phyloP scores from a whole-genome alignment of 75 land plant species.

The Cunninghamia lanceolata region DNA sequence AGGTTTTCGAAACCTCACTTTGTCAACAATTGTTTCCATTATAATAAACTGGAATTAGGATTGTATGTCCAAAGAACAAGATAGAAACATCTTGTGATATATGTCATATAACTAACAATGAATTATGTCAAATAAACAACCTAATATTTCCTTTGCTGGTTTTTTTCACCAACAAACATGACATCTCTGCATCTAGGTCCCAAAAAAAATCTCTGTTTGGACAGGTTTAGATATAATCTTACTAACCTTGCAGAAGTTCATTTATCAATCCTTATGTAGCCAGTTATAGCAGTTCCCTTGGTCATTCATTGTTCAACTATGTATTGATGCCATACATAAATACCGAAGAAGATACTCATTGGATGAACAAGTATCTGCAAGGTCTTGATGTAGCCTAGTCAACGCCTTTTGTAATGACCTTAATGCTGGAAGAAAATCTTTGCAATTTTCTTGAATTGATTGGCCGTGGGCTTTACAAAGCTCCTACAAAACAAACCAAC shows the following conservation, averaged over 20 bases:
- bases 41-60: neutral
- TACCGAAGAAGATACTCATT: conserved; percentile 82
- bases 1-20: conserved; percentile 95
- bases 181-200: neutral
- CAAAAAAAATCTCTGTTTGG: neutral
- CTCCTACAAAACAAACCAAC: conserved; percentile 52
- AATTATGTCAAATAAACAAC: neutral
- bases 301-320: neutral
- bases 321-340: conserved; percentile 29
- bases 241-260: neutral
- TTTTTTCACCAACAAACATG: neutral
- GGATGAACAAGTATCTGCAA: conserved; percentile 73
- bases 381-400: conserved; percentile 73
- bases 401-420: conserved; percentile 79
- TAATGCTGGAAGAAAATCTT: conserved; percentile 66
- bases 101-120: neutral
- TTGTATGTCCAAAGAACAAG: conserved; percentile 7
- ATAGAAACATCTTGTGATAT: conserved; percentile 1
- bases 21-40: conserved; percentile 43
- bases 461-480: conserved; percentile 78
- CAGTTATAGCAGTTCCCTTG: neutral
- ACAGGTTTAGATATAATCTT: neutral
- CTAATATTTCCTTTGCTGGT: neutral
- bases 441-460: conserved; percentile 56
- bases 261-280: neutral